Base-by-base conservation (phyloP, 2,329 filamentous ascomycete genomes). In the Zymoseptoria pseudotritici region DNA sequence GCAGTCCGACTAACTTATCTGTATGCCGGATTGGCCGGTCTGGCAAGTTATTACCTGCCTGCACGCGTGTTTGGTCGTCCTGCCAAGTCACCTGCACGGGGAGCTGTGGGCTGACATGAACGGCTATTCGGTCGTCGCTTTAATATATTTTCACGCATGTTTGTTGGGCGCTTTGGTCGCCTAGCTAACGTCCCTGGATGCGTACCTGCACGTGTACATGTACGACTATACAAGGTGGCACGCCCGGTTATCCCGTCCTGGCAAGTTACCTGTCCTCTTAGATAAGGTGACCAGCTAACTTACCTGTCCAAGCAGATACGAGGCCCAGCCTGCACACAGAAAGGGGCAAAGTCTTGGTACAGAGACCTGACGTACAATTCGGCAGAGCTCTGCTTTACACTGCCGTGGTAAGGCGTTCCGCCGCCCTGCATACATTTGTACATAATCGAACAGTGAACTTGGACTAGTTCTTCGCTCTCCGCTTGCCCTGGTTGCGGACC, bases 401-500 rank as follows among this genome's bases (percentile, higher is more conserved):
- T 46, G 36, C 36, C 36, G 36, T n/a, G 36, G 1, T 2, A 46
- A 46, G 13, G 36, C 36, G 36, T 46, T 6, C 6, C 36, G 36
- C 36, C 36, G 36, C 36, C 36, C n/a, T 46, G 11, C 13, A 46
- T 46, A 46, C 13, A 46, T 46, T 46, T 46, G 36, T 46, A 52
- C 52, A 24, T n/a, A 53, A 24, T 29, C 22, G 9, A 53, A 31
- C 29, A 53, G 13, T 26, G 22, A 31, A 54, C 50, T 57, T 55
- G 53, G 21, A 59, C 63, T 67, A 71, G 56, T 67, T 68, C 62
- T 69, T 69, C 51, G 66, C 86, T 69, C 82, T 79, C 71, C 92
- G 85, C 81, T 93, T 95, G 76, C 93, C 93, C 77, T 96, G 88
- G 79, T 97, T 97, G 71, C 94, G 87, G 59, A 84, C 83, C 70